These are phyloP conservation scores for Fomitopsis pulvina DNA, from an alignment of 768 basidiomycete genomes.

Conservation along the genomic window DNA sequence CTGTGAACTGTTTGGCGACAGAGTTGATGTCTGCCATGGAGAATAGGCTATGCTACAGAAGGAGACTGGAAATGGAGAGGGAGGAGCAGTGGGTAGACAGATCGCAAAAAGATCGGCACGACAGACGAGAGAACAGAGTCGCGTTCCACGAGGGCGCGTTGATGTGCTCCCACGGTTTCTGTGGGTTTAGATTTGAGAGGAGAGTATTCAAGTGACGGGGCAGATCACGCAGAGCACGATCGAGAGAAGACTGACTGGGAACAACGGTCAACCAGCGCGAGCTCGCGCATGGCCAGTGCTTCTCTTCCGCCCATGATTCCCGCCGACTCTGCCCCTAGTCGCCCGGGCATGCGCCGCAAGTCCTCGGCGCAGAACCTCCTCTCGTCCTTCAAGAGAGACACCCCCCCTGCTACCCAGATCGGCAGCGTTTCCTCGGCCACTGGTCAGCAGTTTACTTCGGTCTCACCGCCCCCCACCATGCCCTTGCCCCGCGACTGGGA, in stretches of 20 bases:
- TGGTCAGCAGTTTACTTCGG: slow-evolving; percentile 28
- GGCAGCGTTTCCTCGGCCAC: slow-evolving; percentile 18
- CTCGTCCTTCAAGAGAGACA: slow-evolving; percentile 57
- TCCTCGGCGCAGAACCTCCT: slow-evolving; percentile 82
- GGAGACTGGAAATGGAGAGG: slow-evolving; percentile 9
- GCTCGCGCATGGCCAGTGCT: slow-evolving; percentile 23
- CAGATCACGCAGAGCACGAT: neutral
- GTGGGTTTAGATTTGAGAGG: neutral
- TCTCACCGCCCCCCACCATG: slow-evolving; percentile 18
- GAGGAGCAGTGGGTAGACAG: slow-evolving; percentile 7
- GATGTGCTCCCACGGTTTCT: slow-evolving; percentile 2
- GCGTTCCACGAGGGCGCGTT: neutral
- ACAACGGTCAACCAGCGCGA: slow-evolving; percentile 13
- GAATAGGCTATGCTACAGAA: slow-evolving; percentile 13
- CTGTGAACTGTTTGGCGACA: slow-evolving; percentile 73
- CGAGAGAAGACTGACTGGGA: slow-evolving; percentile 13
- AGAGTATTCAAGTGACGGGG: neutral
- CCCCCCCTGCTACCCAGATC: slow-evolving; percentile 11
- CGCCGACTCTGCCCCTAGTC: slow-evolving; percentile 12
- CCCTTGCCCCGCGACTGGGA: slow-evolving; percentile 59
- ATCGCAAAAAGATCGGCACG: slow-evolving; percentile 1
- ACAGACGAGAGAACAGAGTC: neutral
- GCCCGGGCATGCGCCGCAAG: slow-evolving; percentile 64
- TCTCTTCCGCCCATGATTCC: slow-evolving; percentile 20
- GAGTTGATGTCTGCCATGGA: slow-evolving; percentile 67